Percentiles rank a stretch among this genome's conserved stretches.
These are phyloP conservation scores for Phialocephala sp. DNA, from an alignment of 2,329 filamentous ascomycete genomes.

Conservation along the genomic window DNA sequence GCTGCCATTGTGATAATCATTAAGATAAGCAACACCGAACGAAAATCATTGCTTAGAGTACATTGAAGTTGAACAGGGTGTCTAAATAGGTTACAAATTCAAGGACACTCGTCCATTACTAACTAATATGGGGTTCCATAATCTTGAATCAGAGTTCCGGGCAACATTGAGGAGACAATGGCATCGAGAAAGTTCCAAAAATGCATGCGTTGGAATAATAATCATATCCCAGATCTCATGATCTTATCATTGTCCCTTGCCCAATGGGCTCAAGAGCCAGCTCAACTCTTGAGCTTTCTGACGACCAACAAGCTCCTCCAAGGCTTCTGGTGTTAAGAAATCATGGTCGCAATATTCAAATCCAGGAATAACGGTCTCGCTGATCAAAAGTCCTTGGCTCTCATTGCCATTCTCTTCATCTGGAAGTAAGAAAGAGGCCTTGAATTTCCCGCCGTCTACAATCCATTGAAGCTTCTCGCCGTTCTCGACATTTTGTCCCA, in stretches of 20 bases:
- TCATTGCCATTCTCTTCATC: conserved; percentile 46
- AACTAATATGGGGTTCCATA: background rate
- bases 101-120: background rate
- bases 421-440: conserved; percentile 64
- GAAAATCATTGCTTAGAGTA: background rate
- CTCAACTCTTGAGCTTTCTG: conserved; percentile 55
- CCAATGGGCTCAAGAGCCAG: conserved; percentile 50
- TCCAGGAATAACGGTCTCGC: conserved; percentile 70
- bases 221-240: background rate
- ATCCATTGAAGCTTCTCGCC: conserved; percentile 72
- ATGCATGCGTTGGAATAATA: background rate
- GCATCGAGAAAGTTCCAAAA: background rate
- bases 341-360: conserved; percentile 73
- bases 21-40: too few species aligned
- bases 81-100: background rate
- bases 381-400: conserved; percentile 62
- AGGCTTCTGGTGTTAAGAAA: conserved; percentile 59
- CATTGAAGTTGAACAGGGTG: background rate
- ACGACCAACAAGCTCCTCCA: conserved; percentile 57
- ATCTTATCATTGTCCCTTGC: conserved; percentile 23
- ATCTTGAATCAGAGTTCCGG: background rate
- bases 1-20: too few species aligned
- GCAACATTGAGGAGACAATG: background rate
- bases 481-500: conserved; percentile 60
- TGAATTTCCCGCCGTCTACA: conserved; percentile 71